A percentile compares a stretch with the other conserved stretches of the same genome.
These are phyloP conservation scores for Lipomyces starkeyi DNA, from an alignment of 805 yeast species.

Conservation along the genomic window DNA sequence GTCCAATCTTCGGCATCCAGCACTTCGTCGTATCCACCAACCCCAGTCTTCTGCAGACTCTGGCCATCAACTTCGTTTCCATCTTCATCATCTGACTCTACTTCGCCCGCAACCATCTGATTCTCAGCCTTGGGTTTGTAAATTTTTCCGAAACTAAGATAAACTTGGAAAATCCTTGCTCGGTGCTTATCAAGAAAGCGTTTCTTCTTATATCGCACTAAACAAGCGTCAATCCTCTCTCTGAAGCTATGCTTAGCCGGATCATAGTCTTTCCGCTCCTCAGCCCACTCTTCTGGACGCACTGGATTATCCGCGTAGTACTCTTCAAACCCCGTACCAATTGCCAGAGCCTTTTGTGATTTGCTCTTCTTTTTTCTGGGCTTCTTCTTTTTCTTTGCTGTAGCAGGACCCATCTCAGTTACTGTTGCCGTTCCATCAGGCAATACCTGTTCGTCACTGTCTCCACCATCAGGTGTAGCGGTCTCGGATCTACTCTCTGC, in stretches of 20 bases:
- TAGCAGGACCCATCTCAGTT: not conserved
- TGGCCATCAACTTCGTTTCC: not conserved
- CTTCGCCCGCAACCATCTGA: not conserved
- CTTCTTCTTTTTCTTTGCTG: conserved; percentile 11
- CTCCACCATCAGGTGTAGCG: not conserved
- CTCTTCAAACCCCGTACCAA: conserved; percentile 21
- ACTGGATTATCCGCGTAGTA: conserved; percentile 19
- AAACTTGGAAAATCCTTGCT: conserved; percentile 9
- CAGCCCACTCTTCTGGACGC: conserved; percentile 12
- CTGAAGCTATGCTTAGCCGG: conserved; percentile 5
- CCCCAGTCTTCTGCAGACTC: not conserved
- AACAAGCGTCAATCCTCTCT: conserved; percentile 12
- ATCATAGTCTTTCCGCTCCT: conserved; percentile 11
- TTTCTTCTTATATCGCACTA: conserved; percentile 5
- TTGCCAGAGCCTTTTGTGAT: conserved; percentile 2
- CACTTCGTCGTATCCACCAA: conserved; percentile 11
- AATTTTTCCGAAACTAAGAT: conserved; percentile 11
- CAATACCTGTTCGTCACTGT: not conserved
- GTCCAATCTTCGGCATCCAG: conserved; percentile 8
- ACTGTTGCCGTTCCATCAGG: not conserved
- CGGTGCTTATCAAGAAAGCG: conserved; percentile 15
- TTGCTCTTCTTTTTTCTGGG: conserved; percentile 12
- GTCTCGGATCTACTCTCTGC: not conserved
- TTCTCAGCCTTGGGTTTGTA: conserved; percentile 4
- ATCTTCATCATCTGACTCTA: not conserved